Base-by-base conservation (phyloP, 2,329 filamentous ascomycete species). In the Aspergillus sclerotialis region DNA sequence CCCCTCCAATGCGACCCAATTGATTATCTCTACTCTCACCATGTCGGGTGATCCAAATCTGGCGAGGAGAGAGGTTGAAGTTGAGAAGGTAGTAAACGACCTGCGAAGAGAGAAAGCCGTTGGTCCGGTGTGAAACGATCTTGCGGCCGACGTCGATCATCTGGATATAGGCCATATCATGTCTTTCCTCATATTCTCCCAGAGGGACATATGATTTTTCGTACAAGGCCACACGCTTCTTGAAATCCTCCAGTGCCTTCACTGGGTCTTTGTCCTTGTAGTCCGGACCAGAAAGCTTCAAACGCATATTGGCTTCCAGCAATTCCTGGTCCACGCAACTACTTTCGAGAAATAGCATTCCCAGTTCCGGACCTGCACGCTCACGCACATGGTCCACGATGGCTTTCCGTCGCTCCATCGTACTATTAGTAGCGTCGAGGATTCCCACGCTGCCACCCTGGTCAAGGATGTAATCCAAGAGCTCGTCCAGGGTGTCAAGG, bases 71-170 rank as follows among this genome's bases (percentile, higher is more conserved):
- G 11, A 98, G 75, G 51, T 98, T 96, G 72, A 98, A 98, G 49
- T 94, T 96, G 29, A 92, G 83, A 7, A 98, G 73, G 53, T 96
- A 98, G 45, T 89, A 94, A 37, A 92, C 88, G 36, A 94, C 92
- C 43, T 92, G 86, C 25, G 84, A 85, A 37, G 88, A 88, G 31
- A 98, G 72, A 61, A 98, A 98, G 5, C 92, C 92, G 46, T 83
- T 83, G 40, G 95, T 80, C 42, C 92, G 84, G 58, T 94, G 84
- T 30, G 90, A 84, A 28, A 96, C 80, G 40, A 96, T 76, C 63
- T 98, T 98, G 41, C 90, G 80, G 27, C 92, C 92, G 3, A 98
- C 92, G 59, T 98, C 92, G 45, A 96, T 86, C 84, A 96, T 94
- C 69, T 86, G 87, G 44, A 98, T 93, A 56, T 94, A 98, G 40